These are phyloP conservation scores for Alternaria sp. DNA, from an alignment of 2,329 filamentous ascomycete species.

Conservation along the genomic window DNA sequence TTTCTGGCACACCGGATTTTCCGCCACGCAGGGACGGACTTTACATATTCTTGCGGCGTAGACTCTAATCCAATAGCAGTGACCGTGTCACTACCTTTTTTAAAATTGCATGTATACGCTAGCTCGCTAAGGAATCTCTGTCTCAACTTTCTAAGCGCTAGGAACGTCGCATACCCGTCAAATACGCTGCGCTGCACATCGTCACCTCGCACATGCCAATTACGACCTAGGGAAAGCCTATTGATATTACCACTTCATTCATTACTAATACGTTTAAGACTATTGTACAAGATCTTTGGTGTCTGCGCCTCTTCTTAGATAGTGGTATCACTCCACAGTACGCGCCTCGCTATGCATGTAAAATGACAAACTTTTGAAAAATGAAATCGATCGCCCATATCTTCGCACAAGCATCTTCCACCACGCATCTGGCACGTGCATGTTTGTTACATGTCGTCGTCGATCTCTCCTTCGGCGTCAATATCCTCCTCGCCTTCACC, in stretches of 20 bases:
- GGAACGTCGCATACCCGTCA: neutral
- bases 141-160: neutral
- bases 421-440: neutral
- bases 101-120: too few species aligned
- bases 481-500: constrained; percentile 25
- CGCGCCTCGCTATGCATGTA: constrained; percentile 28
- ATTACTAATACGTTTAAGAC: constrained; percentile 1
- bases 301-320: neutral
- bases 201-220: neutral
- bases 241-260: neutral
- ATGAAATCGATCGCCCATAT: neutral
- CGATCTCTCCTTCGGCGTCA: constrained; percentile 38
- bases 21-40: too few species aligned
- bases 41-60: too few species aligned
- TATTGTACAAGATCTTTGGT: constrained; percentile 2
- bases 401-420: neutral
- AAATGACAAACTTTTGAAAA: constrained; percentile 7
- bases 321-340: constrained; percentile 5
- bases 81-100: too few species aligned
- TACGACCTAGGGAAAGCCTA: neutral
- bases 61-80: too few species aligned
- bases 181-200: neutral
- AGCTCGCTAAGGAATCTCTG: too few species aligned
- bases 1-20: too few species aligned
- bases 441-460: constrained; percentile 26